A percentile compares a stretch with the other conserved stretches of the same genome.
These are phyloP conservation scores for Rhamnella rubrinervis DNA, from an alignment of 331 rosid species.

Conservation along the genomic window DNA sequence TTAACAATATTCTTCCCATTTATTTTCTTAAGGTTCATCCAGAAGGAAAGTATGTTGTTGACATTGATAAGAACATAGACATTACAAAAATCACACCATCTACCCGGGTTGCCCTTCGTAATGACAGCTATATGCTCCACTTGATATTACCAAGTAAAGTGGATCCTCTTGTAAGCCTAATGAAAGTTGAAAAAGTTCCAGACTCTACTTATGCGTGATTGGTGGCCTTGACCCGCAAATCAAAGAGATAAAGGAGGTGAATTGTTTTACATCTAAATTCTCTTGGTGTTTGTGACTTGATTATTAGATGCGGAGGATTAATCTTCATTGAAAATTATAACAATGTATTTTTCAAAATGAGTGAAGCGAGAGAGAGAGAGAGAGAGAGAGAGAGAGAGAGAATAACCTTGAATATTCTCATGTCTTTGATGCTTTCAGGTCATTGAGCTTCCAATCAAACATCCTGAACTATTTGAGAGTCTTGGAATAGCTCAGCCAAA, in stretches of 20 bases:
- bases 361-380: too few species aligned
- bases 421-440: constrained; percentile 46
- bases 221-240: constrained; percentile 99
- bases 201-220: constrained; percentile 96
- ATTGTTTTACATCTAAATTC: not conserved
- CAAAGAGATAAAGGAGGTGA: constrained; percentile 94
- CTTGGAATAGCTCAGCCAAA: constrained; percentile 99
- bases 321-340: too few species aligned
- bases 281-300: not conserved
- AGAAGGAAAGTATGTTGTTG: constrained; percentile 97
- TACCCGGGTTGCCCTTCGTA: constrained; percentile 97
- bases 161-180: constrained; percentile 92
- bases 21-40: constrained; percentile 74
- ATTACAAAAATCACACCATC: constrained; percentile 95
- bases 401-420: too few species aligned
- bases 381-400: too few species aligned
- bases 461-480: constrained; percentile 97
- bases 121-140: constrained; percentile 97
- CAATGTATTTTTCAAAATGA: too few species aligned
- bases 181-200: constrained; percentile 99
- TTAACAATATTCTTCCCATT: not conserved
- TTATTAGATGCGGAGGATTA: not conserved
- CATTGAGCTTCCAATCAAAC: constrained; percentile 96
- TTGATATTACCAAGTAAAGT: constrained; percentile 96
- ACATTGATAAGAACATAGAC: constrained; percentile 87